phyloP scores from a whole-genome alignment of 257 asterid genomes.

The Nicotiana tabacum region DNA sequence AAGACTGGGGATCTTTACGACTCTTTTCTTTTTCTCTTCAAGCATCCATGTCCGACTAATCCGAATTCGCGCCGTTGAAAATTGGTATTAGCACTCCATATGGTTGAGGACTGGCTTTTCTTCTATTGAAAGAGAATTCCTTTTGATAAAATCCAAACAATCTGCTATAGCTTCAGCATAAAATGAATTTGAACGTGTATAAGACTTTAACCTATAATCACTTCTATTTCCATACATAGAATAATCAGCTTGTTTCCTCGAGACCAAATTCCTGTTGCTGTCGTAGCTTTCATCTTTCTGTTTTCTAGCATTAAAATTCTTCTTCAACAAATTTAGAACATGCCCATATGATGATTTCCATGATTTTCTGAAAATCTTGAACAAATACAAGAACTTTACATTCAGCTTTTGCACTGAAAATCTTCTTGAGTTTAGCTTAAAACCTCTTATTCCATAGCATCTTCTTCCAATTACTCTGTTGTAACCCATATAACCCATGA shows the following conservation, averaged over 20 bases:
- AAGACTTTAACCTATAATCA: conserved; percentile 15
- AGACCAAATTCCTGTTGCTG: conserved; percentile 6
- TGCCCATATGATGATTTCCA: conserved; percentile 20
- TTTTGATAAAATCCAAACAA: conserved; percentile 54
- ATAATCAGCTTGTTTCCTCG: conserved; percentile 9
- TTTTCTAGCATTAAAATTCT: conserved; percentile 4
- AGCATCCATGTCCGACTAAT: not conserved
- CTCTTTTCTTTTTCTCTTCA: not conserved
- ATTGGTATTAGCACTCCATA: no score
- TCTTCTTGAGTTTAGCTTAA: conserved; percentile 31
- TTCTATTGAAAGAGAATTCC: conserved; percentile 45
- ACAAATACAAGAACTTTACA: conserved; percentile 28
- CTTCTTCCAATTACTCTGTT: conserved; percentile 24
- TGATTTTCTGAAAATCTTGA: conserved; percentile 25
- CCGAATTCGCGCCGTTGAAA: not conserved
- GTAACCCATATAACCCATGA: conserved; percentile 21
- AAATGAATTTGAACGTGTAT: conserved; percentile 42
- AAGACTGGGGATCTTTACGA: not conserved
- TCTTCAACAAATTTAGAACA: conserved; percentile 17
- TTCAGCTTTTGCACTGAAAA: conserved; percentile 34
- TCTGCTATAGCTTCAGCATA: conserved; percentile 58
- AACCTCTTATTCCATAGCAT: conserved; percentile 24
- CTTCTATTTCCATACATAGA: not conserved
- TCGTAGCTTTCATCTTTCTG: not conserved
- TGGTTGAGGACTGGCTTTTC: conserved; percentile 30